Evolutionary conservation across 805 yeast genomes (phyloP).

Genomic region (Yarrowia sp.): DNA sequence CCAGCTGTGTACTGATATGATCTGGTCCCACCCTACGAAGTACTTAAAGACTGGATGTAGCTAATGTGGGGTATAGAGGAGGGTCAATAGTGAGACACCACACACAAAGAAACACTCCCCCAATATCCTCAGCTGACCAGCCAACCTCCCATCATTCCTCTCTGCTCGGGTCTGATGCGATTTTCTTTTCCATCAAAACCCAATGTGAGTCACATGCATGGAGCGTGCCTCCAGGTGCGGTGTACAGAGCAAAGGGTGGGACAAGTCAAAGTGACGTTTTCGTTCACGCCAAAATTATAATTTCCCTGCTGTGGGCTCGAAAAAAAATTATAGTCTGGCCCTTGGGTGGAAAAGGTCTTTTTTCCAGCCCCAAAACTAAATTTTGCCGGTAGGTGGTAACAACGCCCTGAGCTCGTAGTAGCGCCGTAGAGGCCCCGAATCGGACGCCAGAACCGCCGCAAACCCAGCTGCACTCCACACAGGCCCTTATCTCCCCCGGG

Average conservation of each 20-base stretch:
- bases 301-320: not conserved
- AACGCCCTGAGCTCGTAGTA: too few relatives aligned
- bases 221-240: not conserved
- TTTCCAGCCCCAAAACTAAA: not conserved
- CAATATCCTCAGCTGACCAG: too few relatives aligned
- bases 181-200: constrained; percentile 5
- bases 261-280: constrained; percentile 33
- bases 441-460: not conserved
- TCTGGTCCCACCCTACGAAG: not conserved
- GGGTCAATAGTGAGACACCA: too few relatives aligned
- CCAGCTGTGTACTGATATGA: not conserved
- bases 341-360: not conserved
- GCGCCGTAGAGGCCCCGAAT: not conserved
- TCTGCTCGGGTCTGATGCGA: constrained; percentile 16
- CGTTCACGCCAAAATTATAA: constrained; percentile 15
- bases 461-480: constrained; percentile 7
- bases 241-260: constrained; percentile 32
- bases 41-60: too few relatives aligned
- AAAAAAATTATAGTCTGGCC: not conserved
- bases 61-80: not conserved
- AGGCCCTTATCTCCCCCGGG: constrained; percentile 19
- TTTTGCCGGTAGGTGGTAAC: not conserved
- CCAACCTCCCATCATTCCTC: not conserved
- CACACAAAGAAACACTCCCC: too few relatives aligned
- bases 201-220: constrained; percentile 31